phyloP scores from a whole-genome alignment of 2,329 filamentous ascomycete species.

The Berkeleyomyces rouxiae region DNA sequence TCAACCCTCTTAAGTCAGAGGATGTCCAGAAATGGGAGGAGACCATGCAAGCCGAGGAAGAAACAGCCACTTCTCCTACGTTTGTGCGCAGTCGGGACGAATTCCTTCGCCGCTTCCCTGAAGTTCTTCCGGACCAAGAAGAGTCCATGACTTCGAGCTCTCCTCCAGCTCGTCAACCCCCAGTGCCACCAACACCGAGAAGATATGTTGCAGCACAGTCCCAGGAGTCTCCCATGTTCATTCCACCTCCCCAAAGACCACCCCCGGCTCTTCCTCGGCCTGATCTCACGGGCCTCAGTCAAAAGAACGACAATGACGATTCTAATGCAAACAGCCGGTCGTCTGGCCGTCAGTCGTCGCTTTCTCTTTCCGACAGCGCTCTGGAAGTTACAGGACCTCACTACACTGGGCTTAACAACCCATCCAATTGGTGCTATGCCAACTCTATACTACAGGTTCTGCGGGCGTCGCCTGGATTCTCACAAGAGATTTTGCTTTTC shows the following conservation, averaged over 20 bases:
- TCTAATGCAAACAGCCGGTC: constrained; percentile 20
- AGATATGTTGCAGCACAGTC: not conserved
- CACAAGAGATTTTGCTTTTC: constrained; percentile 41
- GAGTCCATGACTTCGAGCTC: constrained; percentile 38
- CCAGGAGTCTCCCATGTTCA: constrained; percentile 10
- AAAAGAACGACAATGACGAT: constrained; percentile 5
- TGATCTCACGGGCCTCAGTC: constrained; percentile 22
- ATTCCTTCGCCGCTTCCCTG: constrained; percentile 67
- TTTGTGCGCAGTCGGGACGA: constrained; percentile 64
- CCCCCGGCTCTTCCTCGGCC: constrained; percentile 63
- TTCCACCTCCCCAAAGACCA: constrained; percentile 14
- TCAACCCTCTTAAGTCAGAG: constrained; percentile 58
- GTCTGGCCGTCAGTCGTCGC: constrained; percentile 15
- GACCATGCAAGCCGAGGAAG: constrained; percentile 49
- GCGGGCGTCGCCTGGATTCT: constrained; percentile 54
- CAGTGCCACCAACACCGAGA: not conserved
- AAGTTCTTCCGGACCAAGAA: constrained; percentile 39
- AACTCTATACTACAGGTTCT: constrained; percentile 80
- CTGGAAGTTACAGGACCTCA: constrained; percentile 22
- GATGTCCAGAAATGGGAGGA: constrained; percentile 73
- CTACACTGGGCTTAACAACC: constrained; percentile 57
- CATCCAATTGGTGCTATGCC: constrained; percentile 75
- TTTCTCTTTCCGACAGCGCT: constrained; percentile 18
- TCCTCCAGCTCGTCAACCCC: constrained; percentile 1
- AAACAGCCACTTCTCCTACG: constrained; percentile 29